These are phyloP conservation scores for Dichomitus squalens DNA, from an alignment of 1,284 basidiomycete species.

Conservation along the genomic window DNA sequence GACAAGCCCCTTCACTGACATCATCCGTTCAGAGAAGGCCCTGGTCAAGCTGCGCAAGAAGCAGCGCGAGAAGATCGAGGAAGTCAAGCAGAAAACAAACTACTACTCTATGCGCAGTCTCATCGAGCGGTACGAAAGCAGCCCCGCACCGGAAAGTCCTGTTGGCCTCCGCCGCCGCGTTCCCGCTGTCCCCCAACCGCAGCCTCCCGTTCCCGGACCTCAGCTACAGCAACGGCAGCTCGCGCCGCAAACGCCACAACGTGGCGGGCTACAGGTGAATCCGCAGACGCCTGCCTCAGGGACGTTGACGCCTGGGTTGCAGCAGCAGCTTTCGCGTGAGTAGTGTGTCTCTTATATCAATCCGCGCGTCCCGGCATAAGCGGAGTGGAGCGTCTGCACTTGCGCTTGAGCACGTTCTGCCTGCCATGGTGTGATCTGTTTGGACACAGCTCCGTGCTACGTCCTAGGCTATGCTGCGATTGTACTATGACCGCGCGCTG, in stretches of 20 bases:
- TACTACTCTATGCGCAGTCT: conserved; percentile 92
- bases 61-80: conserved; percentile 89
- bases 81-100: conserved; percentile 97
- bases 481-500: background rate
- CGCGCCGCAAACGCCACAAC: conserved; percentile 31
- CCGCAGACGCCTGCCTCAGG: conserved; percentile 26
- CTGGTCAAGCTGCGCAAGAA: conserved; percentile 76
- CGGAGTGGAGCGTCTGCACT: too few relatives aligned
- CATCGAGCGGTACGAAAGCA: conserved; percentile 89
- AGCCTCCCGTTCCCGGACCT: conserved; percentile 9
- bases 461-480: background rate
- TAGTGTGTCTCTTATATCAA: conserved; percentile 7
- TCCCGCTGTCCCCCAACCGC: conserved; percentile 10
- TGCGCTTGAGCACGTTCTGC: background rate
- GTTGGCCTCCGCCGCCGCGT: conserved; percentile 34
- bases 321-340: conserved; percentile 46
- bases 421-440: background rate
- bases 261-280: conserved; percentile 13
- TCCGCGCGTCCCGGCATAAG: too few relatives aligned
- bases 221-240: conserved; percentile 12
- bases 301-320: conserved; percentile 29
- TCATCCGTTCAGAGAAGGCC: conserved; percentile 66
- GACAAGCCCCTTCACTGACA: background rate
- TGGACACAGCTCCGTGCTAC: background rate
- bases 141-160: conserved; percentile 33